Conservation (phyloP, 495 filamentous ascomycete species). For the Penicillium lagena region DNA sequence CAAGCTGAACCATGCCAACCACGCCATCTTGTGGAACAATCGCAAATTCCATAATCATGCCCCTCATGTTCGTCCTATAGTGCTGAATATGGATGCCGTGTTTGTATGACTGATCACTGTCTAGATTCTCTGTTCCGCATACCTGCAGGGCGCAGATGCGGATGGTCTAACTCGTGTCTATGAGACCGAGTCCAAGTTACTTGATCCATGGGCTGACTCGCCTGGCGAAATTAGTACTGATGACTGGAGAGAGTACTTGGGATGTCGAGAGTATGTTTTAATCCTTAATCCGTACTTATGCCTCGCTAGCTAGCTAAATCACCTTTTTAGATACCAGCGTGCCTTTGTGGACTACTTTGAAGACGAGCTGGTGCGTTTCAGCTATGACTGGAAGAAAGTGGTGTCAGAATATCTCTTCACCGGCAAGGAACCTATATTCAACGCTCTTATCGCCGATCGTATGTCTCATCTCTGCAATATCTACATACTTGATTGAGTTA, state of each 20-base stretch:
- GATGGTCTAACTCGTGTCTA: conserved; percentile 72
- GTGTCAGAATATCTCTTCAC: conserved; percentile 68
- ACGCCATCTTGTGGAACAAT: conserved; percentile 73
- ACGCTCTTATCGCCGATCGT: conserved; percentile 71
- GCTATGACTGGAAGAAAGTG: conserved; percentile 80
- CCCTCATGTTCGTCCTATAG: conserved; percentile 56
- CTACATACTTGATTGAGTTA: not conserved
- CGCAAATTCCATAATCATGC: conserved; percentile 82
- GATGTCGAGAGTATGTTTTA: conserved; percentile 50
- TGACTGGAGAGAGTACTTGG: conserved; percentile 84
- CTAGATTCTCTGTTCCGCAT: conserved; percentile 71
- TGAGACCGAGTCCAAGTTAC: conserved; percentile 59
- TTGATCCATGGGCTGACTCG: conserved; percentile 81
- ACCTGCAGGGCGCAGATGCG: conserved; percentile 68
- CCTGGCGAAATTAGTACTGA: conserved; percentile 73
- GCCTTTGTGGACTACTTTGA: conserved; percentile 92
- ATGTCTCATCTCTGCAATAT: conserved; percentile 28
- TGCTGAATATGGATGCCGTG: not conserved
- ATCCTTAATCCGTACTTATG: not conserved
- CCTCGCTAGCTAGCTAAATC: no score
- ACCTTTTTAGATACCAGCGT: conserved; percentile 61
- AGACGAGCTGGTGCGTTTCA: conserved; percentile 66
- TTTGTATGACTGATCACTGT: conserved; percentile 10
- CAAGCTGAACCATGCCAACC: conserved; percentile 83
- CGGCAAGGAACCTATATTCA: conserved; percentile 71